phyloP scores from a whole-genome alignment of 768 basidiomycete species.

The Trametes maxima region DNA sequence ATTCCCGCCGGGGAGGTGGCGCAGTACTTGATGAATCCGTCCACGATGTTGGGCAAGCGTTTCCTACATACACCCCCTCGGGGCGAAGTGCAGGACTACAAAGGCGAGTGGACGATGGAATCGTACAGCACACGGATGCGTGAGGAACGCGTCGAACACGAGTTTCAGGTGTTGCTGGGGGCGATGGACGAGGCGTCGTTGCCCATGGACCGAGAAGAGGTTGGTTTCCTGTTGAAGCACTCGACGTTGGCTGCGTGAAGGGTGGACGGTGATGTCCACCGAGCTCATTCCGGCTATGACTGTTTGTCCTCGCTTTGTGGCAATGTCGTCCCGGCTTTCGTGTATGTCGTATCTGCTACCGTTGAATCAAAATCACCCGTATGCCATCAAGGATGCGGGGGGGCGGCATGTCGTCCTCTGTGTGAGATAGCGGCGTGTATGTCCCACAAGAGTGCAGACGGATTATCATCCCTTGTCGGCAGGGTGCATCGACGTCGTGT shows the following conservation, averaged over 20 bases:
- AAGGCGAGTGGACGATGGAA: conserved; percentile 5
- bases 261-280: too few relatives aligned
- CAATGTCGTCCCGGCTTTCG: too few relatives aligned
- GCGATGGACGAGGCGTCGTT: not conserved
- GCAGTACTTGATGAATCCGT: not conserved
- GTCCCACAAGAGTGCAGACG: too few relatives aligned
- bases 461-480: too few relatives aligned
- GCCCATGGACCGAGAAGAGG: conserved; percentile 1
- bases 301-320: too few relatives aligned
- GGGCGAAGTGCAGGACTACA: not conserved
- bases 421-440: too few relatives aligned
- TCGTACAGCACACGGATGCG: not conserved
- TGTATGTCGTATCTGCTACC: too few relatives aligned
- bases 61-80: not conserved
- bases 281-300: too few relatives aligned
- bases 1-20: not conserved
- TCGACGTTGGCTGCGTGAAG: not conserved
- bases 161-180: not conserved
- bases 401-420: too few relatives aligned
- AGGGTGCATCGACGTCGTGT: too few relatives aligned
- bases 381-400: too few relatives aligned
- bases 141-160: not conserved
- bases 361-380: too few relatives aligned
- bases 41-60: conserved; percentile 2
- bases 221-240: conserved; percentile 4